Conservation (phyloP, 2,329 filamentous ascomycete genomes). For the Nothopassalora personata region DNA sequence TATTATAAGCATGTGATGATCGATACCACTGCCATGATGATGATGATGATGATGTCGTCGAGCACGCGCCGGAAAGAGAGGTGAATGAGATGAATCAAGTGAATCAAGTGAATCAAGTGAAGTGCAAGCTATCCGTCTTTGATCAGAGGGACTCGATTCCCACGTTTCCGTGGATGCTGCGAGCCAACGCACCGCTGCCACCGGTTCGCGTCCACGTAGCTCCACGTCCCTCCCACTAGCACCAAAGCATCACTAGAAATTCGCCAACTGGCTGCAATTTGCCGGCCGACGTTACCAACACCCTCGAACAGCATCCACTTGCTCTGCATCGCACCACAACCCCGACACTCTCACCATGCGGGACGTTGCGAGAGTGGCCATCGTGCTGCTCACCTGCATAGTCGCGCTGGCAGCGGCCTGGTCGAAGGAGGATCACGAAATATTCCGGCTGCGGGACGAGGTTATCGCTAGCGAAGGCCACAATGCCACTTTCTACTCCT, state of each 20-base stretch:
- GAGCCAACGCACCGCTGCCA: background rate
- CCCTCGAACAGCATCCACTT: conserved; percentile 4
- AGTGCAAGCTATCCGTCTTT: too few species aligned
- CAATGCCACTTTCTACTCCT: conserved; percentile 87
- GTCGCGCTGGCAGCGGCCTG: conserved; percentile 67
- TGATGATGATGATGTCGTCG: background rate
- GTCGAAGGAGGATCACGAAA: conserved; percentile 96
- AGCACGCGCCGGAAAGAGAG: background rate
- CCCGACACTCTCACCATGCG: conserved; percentile 57
- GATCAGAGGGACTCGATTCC: background rate
- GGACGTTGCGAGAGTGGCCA: conserved; percentile 55
- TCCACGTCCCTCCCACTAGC: background rate
- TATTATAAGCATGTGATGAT: background rate
- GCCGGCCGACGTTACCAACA: background rate
- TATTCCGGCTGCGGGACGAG: conserved; percentile 92
- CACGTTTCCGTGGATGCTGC: background rate
- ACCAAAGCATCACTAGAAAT: background rate
- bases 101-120: too few species aligned
- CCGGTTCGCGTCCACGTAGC: background rate
- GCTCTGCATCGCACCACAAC: conserved; percentile 5
- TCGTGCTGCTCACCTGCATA: conserved; percentile 65
- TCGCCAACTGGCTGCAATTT: background rate
- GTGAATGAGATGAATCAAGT: too few species aligned
- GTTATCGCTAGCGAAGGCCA: conserved; percentile 67
- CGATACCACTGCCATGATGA: background rate